These are phyloP conservation scores for Trichoderma asperelloides DNA, from an alignment of 495 filamentous ascomycete species.

Conservation along the genomic window DNA sequence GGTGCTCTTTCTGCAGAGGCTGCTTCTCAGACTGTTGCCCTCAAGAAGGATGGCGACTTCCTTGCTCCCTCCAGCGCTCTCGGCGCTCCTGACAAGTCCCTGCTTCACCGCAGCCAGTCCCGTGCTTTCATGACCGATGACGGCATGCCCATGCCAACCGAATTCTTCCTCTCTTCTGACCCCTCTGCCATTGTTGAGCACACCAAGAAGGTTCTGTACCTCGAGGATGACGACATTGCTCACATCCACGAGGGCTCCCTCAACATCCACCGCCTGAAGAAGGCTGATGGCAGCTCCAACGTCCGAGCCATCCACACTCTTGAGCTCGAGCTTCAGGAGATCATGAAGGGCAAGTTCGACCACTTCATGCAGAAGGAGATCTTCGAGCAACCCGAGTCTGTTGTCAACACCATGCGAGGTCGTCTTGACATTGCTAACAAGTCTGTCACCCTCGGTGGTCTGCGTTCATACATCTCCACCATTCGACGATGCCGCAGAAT, in stretches of 20 bases:
- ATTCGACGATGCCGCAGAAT: conserved; percentile 93
- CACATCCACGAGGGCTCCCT: conserved; percentile 98
- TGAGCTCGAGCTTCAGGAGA: conserved; percentile 97
- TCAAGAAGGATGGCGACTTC: conserved; percentile 67
- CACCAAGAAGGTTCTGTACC: conserved; percentile 99
- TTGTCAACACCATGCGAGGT: conserved; percentile 99
- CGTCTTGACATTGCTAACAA: conserved; percentile 89
- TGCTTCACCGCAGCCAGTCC: conserved; percentile 95
- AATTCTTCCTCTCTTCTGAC: conserved; percentile 98
- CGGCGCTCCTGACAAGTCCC: conserved; percentile 88
- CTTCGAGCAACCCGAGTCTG: conserved; percentile 98
- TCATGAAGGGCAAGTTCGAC: conserved; percentile 99
- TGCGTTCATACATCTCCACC: conserved; percentile 90
- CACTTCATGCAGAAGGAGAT: conserved; percentile 99
- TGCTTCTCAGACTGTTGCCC: conserved; percentile 89
- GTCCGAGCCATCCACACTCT: conserved; percentile 96
- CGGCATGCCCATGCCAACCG: conserved; percentile 91
- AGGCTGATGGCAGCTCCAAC: conserved; percentile 92
- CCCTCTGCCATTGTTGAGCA: conserved; percentile 98
- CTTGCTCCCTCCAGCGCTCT: conserved; percentile 54
- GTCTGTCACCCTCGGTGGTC: conserved; percentile 86
- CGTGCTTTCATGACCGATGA: conserved; percentile 98
- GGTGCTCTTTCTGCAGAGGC: conserved; percentile 81
- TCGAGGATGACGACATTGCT: conserved; percentile 98
- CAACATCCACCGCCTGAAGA: conserved; percentile 95